Evolutionary conservation across 2,329 filamentous ascomycete genomes (phyloP), one percentile per base, ranked within the genome.

Genomic region (Fusarium pininemorale): DNA sequence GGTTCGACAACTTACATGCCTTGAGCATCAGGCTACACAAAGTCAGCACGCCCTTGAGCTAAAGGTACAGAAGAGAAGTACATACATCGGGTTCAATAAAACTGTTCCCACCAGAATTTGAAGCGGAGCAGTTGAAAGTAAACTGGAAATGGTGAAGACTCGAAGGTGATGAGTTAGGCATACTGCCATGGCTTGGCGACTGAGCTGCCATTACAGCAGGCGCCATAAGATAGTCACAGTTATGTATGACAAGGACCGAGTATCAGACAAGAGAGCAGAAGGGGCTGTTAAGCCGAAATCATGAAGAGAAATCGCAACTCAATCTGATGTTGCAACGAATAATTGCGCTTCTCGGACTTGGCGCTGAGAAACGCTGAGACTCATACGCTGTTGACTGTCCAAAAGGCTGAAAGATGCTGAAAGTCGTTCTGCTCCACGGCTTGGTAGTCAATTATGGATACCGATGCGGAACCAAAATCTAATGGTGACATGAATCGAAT

Each of bases 61-160:
- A 18, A 41, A 68, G 35, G 38, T 20, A 50, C 28, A 39, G 14
- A 44, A 55, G 30, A 26, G 26, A 42, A 24, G 16, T 51, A 79
- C 81, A 51, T 69, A 82, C 80, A 70, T 82, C 80, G 28, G 80
- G 77, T 45, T 82, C 80, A 26, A 82, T 81, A 38, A 78, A 81
- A 56, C 78, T 81, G 16, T 75, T 78, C n/a, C 70, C 66, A 18
- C 66, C 73, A 16, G 79, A 78, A 51, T 69, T 79, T n/a, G 70
- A 69, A 37, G 74, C 63, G 20, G 77, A 74, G 53, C 74, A 75
- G 44, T 72, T 76, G 64, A 83, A 83, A 10, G 82, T 83, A 51
- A 83, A 83, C 28, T 79, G 77, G 47, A 79, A 82, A 42, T 72
- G 71, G 38, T 70, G 69, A 35, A 77, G 57, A 44, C 60, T 66